A percentile compares a stretch with the other conserved stretches of the same genome.
phyloP scores from a whole-genome alignment of 176 grass and related monocot species.

The Cenchrus fungigraminus region DNA sequence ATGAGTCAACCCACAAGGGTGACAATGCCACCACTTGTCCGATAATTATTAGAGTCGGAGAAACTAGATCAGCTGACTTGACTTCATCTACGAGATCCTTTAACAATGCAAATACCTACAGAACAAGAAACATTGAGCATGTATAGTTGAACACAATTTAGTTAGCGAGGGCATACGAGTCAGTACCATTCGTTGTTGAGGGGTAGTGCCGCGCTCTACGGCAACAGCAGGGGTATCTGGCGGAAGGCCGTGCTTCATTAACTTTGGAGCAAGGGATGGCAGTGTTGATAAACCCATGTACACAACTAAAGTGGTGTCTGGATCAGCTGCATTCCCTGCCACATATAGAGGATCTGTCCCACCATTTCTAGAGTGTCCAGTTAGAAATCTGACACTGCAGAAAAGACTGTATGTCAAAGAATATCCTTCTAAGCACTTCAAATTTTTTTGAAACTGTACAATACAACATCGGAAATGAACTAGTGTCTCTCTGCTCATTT shows the following conservation, averaged over 20 bases:
- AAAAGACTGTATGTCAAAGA: conserved; percentile 34
- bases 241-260: conserved; percentile 83
- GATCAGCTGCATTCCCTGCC: conserved; percentile 83
- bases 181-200: conserved; percentile 75
- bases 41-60: conserved; percentile 85
- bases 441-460: not conserved
- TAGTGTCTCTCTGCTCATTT: not conserved
- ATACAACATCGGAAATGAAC: conserved; percentile 15
- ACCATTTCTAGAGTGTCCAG: conserved; percentile 93
- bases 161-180: not conserved
- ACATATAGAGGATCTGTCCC: conserved; percentile 89
- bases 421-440: not conserved
- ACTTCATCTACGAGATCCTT: conserved; percentile 81
- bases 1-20: conserved; percentile 64
- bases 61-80: conserved; percentile 60
- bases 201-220: conserved; percentile 86
- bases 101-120: conserved; percentile 72
- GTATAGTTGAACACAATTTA: not conserved
- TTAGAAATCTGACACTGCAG: conserved; percentile 93
- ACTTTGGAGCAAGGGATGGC: conserved; percentile 71
- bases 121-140: conserved; percentile 35
- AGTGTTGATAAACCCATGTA: conserved; percentile 97
- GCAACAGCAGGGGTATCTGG: conserved; percentile 84
- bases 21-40: conserved; percentile 86
- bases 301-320: conserved; percentile 89